phyloP scores from a whole-genome alignment of 2,329 filamentous ascomycete genomes.

The Alternaria gansuensis region DNA sequence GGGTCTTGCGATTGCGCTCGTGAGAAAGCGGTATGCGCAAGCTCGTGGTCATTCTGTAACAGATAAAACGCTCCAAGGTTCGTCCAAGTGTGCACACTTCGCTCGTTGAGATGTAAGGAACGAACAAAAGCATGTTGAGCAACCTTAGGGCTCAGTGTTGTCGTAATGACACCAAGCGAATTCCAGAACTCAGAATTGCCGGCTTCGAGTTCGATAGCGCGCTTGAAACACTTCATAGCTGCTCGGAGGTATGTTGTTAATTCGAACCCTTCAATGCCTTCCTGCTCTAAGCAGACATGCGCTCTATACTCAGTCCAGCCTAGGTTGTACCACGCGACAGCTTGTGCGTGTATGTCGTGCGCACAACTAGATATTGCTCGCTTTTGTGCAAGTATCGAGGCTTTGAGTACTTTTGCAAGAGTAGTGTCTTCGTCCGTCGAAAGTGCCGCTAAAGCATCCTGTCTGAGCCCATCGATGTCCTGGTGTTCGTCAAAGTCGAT shows the following conservation, averaged over 20 bases:
- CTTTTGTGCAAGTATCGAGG: constrained; percentile 86
- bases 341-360: constrained; percentile 83
- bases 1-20: constrained; percentile 93
- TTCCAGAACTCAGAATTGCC: constrained; percentile 98
- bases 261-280: constrained; percentile 30
- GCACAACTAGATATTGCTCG: constrained; percentile 77
- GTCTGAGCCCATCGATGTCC: constrained; percentile 72
- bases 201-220: constrained; percentile 92
- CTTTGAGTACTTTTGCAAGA: constrained; percentile 69
- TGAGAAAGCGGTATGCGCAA: constrained; percentile 91
- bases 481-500: constrained; percentile 66
- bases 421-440: constrained; percentile 24
- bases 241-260: constrained; percentile 78
- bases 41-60: constrained; percentile 79
- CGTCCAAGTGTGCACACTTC: constrained; percentile 85
- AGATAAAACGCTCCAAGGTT: constrained; percentile 90
- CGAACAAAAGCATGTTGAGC: constrained; percentile 93
- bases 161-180: constrained; percentile 88
- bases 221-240: constrained; percentile 89
- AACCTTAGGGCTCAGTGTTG: constrained; percentile 82
- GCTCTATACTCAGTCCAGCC: constrained; percentile 92
- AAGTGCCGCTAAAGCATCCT: constrained; percentile 46
- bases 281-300: constrained; percentile 69
- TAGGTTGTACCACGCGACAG: constrained; percentile 96
- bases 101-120: constrained; percentile 89